Evolutionary conservation across 306 rosid genomes (phyloP), one percentile per base, ranked within the genome.

Genomic region (Quercus rubra): DNA sequence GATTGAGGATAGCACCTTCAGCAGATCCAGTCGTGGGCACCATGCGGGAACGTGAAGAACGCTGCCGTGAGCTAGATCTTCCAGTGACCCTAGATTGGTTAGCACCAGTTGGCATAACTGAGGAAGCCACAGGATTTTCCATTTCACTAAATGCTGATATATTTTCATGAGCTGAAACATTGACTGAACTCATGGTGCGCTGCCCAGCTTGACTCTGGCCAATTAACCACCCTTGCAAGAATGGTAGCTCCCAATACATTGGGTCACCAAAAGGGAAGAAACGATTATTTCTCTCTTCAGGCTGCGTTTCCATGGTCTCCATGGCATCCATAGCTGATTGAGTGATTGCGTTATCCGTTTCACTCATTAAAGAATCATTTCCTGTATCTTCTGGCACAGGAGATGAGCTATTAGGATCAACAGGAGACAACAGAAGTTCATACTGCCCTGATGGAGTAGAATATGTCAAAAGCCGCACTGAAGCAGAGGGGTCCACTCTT

Each of bases 171-270:
- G 76, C 35, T 77, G 85, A 78, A 81, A 83, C 87, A 81, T 74
- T 78, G 86, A 76, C 73, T 18, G 75, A 43, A 78, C 79, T 78
- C 82, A 70, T 69, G 55, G 80, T 74, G 27, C 90, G 92, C 72
- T 80, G 89, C 69, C 88, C 89, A 67, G 83, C 97, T 89, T 95
- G 98, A 82, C 83, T 90, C 85, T 92, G 99, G 82, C 97, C 98
- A 84, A 96, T 89, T 77, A 96, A 81, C 94, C 92, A 96, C 61
- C 99, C 99, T 82, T 91, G 99, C 80, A 91, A 87, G 85, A 90
- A 96, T 84, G 99, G 97, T 61, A 91, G 81, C 73, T 93, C 99
- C 98, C 98, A 93, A 78, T 85, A 85, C 61, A 84, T 78, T 73
- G 91, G 75, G 35, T 91, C 96, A 77, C 90, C 86, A 35, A 88